Evolutionary conservation across 2,329 filamentous ascomycete species (phyloP), one percentile per base, ranked within the genome.

Genomic region (Epicoccum sorghinum): DNA sequence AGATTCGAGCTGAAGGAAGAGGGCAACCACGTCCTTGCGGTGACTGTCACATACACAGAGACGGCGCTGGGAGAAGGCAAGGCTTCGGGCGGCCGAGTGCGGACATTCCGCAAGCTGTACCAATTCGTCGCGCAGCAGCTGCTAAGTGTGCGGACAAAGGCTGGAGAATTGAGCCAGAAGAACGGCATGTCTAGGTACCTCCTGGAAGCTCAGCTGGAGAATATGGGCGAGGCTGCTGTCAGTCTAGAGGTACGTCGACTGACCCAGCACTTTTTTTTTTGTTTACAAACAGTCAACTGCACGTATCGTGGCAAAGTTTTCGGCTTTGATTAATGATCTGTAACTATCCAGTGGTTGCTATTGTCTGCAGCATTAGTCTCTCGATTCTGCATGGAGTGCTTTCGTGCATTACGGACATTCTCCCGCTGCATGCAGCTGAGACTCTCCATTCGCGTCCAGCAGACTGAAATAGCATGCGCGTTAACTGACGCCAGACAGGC

Each of bases 41-140:
- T 98, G 56, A 97, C 91, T 48, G 90, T 98, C 55, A 93, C 89
- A 61, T 98, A 98, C 77, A 96, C 92, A 49, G 93, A 98, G 76
- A 92, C 90, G 0, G 84, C 83, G n/a, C 80, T 89, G 64, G 67
- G 69, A 29, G 73, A 72, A 47, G 73, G 68, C 27, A 78, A 59
- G 58, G 80, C 81, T 22, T 81, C 80, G 2, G 80, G 80, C 51
- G 83, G 82, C 4, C 84, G 91, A 44, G 88, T 90, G 33, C 82
- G 95, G 55, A 96, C 91, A 8, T 98, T 98, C 71, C 82, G 93
- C 62, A 98, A 98, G 78, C 79, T 99, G 56, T 99, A 98, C 75
- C 95, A 98, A 74, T 99, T 99, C 71, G 88, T 96, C 50, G 95
- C 93, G 70, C 93, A 96, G 78, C 86, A 91, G 35, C 89, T 92